Evolutionary conservation across 768 basidiomycete species (phyloP).

Genomic region (Agaricus blazei): DNA sequence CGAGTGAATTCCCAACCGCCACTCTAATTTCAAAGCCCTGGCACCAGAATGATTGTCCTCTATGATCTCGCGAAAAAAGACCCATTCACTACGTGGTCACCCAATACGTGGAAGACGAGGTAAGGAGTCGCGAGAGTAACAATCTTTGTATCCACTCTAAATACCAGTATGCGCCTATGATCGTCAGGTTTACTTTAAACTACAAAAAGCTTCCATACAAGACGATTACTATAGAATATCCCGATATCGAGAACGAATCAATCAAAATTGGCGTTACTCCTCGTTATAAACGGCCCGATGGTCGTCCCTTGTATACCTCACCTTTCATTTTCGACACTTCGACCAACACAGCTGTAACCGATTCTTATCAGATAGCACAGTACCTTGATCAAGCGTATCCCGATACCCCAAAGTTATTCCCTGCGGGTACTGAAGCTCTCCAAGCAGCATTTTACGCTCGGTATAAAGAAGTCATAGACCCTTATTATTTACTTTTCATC

Average conservation of each 20-base stretch:
- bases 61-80: constrained; percentile 6
- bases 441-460: neutral
- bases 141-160: neutral
- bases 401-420: constrained; percentile 22
- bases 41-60: constrained; percentile 12
- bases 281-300: too few species aligned
- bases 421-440: neutral
- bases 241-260: constrained; percentile 27
- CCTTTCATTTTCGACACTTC: constrained; percentile 29
- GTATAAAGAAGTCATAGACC: constrained; percentile 11
- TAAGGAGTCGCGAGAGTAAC: neutral
- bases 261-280: too few species aligned
- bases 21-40: too few species aligned
- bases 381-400: constrained; percentile 43
- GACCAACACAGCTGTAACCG: constrained; percentile 27
- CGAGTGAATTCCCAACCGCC: neutral
- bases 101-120: constrained; percentile 9
- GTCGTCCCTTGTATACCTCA: constrained; percentile 3
- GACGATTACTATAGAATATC: constrained; percentile 38
- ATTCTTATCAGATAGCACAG: constrained; percentile 39
- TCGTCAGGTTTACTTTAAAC: constrained; percentile 4
- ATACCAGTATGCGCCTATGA: too few species aligned
- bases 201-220: constrained; percentile 17
- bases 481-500: constrained; percentile 6
- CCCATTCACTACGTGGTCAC: neutral